Base-by-base conservation (phyloP, 2,329 filamentous ascomycete genomes). In the Fusarium sulawesiense region DNA sequence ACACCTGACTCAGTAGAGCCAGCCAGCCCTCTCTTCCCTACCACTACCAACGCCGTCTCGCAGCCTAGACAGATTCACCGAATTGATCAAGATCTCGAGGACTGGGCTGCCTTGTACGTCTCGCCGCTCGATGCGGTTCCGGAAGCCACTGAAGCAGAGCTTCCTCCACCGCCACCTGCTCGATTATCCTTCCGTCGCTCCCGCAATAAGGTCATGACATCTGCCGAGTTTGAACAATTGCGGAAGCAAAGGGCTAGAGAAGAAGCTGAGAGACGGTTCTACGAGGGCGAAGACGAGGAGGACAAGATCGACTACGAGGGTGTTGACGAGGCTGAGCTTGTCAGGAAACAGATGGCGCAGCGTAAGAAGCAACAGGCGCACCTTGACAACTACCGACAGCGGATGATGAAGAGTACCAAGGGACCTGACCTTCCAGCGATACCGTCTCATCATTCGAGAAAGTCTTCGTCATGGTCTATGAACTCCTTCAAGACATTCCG, bases 341-440 rank as follows among this genome's bases (percentile, higher is more conserved):
- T 23, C n/a, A 48, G 47, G 18, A 37, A 18, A 5, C 60, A 45
- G 18, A 60, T 32, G 21, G 40, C 29, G 6, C 66, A 68, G 29
- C 54, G 66, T 4, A 56, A 48, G n/a, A 64, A 54, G 29, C 66
- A 68, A 16, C 58, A 68, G 44, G 60, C 27, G 18, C 53, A 68
- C 16, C 48, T 68, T 18, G 30, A 60, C n/a, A 53, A 27, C 14
- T 68, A 68, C 16, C 54, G 66, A 30, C 59, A 65, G 30, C 41
- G 55, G 20, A 68, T 64, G 64, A 68, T 65, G 65, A 68, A 65
- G 44, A 68, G 34, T n/a, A 68, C 64, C 6, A 60, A 60, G 9
- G 61, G 54, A 6, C n/a, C 37, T 6, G 60, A 66, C 2, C n/a
- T 44, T 18, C 42, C 42, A 7, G 29, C 29, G 11, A n/a, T 45